phyloP scores from a whole-genome alignment of 2,329 filamentous ascomycete species.

The Colletotrichum godetiae region DNA sequence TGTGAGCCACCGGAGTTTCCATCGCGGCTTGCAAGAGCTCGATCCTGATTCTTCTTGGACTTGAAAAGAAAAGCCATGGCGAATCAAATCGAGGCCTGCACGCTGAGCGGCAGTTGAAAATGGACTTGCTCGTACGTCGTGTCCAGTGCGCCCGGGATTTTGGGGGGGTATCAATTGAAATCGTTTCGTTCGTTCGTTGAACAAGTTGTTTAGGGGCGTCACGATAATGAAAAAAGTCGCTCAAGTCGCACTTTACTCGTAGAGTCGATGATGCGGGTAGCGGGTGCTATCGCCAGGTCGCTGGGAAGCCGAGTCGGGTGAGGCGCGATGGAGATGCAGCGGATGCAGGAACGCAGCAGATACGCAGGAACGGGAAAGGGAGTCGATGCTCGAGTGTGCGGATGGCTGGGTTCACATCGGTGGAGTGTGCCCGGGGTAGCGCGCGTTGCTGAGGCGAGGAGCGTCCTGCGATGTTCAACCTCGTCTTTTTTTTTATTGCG shows the following conservation, averaged over 20 bases:
- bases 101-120: slow-evolving; percentile 44
- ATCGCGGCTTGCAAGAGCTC: slow-evolving; percentile 66
- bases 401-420: slow-evolving; percentile 60
- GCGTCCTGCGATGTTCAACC: slow-evolving; percentile 46
- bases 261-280: slow-evolving; percentile 19
- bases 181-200: slow-evolving; percentile 28
- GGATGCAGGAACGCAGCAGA: slow-evolving; percentile 35
- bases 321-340: slow-evolving; percentile 29
- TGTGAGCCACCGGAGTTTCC: slow-evolving; percentile 55
- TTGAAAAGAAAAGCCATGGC: slow-evolving; percentile 87
- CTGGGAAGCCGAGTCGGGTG: slow-evolving; percentile 23
- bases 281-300: slow-evolving; percentile 21
- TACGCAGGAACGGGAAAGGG: slow-evolving; percentile 42
- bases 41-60: slow-evolving; percentile 80
- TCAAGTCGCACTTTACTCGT: slow-evolving; percentile 1
- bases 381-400: slow-evolving; percentile 49
- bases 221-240: slow-evolving; percentile 10
- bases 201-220: background rate
- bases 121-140: slow-evolving; percentile 29
- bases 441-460: slow-evolving; percentile 40
- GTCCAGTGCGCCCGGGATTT: slow-evolving; percentile 35
- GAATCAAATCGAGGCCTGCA: slow-evolving; percentile 50
- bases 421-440: slow-evolving; percentile 44
- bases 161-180: slow-evolving; percentile 12
- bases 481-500: slow-evolving; percentile 50